phyloP scores from a whole-genome alignment of 108 stramenopile genomes.

The Cyclostephanos invisitatus region DNA sequence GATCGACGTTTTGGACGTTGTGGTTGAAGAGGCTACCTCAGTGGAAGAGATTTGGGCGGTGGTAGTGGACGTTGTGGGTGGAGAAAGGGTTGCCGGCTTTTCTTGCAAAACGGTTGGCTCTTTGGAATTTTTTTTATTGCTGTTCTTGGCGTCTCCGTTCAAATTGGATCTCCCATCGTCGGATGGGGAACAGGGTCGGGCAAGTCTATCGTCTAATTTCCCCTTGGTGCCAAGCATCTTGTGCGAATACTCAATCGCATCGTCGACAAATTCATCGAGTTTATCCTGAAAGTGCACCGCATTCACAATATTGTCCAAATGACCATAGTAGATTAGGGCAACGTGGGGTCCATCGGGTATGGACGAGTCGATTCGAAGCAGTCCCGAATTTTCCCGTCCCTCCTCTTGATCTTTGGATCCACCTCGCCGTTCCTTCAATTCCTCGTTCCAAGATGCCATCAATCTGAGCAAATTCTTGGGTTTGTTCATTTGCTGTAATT shows the following conservation, averaged over 20 bases:
- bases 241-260: constrained; percentile 29
- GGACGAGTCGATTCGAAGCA: constrained; percentile 40
- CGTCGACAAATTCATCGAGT: constrained; percentile 44
- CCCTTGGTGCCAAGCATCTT: constrained; percentile 16
- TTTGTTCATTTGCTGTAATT: neutral
- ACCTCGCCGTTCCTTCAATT: constrained; percentile 8
- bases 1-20: constrained; percentile 24
- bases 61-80: neutral
- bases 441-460: constrained; percentile 44
- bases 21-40: neutral
- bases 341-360: constrained; percentile 34
- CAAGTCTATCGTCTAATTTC: neutral
- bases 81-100: constrained; percentile 6
- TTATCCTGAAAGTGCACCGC: constrained; percentile 30
- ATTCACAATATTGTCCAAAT: constrained; percentile 12
- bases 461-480: constrained; percentile 21
- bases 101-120: neutral
- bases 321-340: constrained; percentile 36
- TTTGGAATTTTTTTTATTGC: neutral
- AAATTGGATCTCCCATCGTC: constrained; percentile 6
- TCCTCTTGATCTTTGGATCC: neutral
- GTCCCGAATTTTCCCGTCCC: constrained; percentile 17
- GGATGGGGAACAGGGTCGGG: neutral
- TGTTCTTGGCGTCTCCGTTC: neutral
- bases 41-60: neutral